Evolutionary conservation across 805 yeast species (phyloP), one percentile per base, ranked within the genome.

Genomic region (Starmerella roubikii): DNA sequence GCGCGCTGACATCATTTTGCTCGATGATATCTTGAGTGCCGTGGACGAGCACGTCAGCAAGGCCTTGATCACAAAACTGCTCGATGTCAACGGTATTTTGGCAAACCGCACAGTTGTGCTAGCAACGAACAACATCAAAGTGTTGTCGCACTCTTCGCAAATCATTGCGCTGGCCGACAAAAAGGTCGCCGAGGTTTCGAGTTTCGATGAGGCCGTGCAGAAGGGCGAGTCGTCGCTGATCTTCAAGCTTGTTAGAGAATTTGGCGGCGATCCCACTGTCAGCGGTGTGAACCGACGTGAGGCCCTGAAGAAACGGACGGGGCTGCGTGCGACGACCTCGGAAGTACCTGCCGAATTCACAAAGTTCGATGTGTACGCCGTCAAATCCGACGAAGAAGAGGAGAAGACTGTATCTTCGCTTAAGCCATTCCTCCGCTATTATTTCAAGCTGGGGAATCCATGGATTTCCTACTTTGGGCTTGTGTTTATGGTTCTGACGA

Each of bases 41-140:
- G 98, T 91, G 30, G 98, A 91, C 61, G 96, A 85, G 52, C 98
- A 91, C 57, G 98, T 91, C 46, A 88, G 94, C 10, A 76, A 74
- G 48, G 93, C 84, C 54, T 66, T 91, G 51, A 76, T 81, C 48
- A 77, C 76, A 49, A 76, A 80, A 6, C 69, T 54, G 82, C 81
- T 42, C 75, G 79, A 88, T 26, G 74, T 81, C 12, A 61, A 69
- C 27, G 94, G 94, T 39, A 62, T 84, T 44, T 64, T 84, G 49
- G 69, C 69, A 28, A 51, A 77, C 19, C 82, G 81, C 58, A 74
- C 88, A 47, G 76, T 71, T 52, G 63, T 84, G 30, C 66, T 84
- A 53, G 83, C 91, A 6, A 84, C 95, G 7, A 84, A 84, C 60
- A 76, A 78, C 41, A 76, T 84, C 48, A 72, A 76, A 44, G 88